Evolutionary conservation across 2,329 filamentous ascomycete genomes (phyloP), one percentile per base, ranked within the genome.

Genomic region (Fusarium penzigii): DNA sequence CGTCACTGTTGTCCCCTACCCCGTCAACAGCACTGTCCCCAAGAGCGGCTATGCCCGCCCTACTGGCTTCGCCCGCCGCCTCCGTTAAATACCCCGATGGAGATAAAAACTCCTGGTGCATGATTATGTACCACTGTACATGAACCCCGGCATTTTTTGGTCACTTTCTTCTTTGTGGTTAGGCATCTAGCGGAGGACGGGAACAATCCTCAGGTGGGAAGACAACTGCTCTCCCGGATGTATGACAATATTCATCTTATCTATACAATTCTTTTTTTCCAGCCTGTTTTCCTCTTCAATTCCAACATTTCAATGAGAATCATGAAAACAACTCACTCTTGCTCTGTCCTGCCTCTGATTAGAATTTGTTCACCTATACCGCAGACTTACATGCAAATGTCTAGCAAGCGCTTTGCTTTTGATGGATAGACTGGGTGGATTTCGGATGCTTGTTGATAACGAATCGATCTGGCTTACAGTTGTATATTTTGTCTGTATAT

Each of bases 1-100:
- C 36, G 68, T 71, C 53, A 72, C 71, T 48, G 68, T 72, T 52
- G 64, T 75, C 53, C 76, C 76, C 58, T 76, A 70, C 70, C 76
- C 76, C 45, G 67, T 64, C 46, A 65, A 66, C 57, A 62, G 55
- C 59, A 73, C 74, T 69, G 68, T 67, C 52, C 72, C 73, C 45
- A 56, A 70, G 43, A 55, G 64, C 55, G 70, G 70, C 46, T 65
- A 59, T 36, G 65, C 70, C 38, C 55, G 56, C 39, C 70, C 73
- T 52, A 70, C 72, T 48, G 73, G 72, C 57, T 69, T 68, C 58
- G 64, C 65, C 51, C 64, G 65, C 51, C 65, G 69, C 49, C 62
- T 65, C 58, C 69, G 65, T 53, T 72, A 70, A 61, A 59, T 57
- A 53, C 52, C 44, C 49, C 41, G 40, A 29, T 38, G 46, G 20